Evolutionary conservation across 2,329 filamentous ascomycete genomes (phyloP).

Genomic region (Trichoderma pleuroti): DNA sequence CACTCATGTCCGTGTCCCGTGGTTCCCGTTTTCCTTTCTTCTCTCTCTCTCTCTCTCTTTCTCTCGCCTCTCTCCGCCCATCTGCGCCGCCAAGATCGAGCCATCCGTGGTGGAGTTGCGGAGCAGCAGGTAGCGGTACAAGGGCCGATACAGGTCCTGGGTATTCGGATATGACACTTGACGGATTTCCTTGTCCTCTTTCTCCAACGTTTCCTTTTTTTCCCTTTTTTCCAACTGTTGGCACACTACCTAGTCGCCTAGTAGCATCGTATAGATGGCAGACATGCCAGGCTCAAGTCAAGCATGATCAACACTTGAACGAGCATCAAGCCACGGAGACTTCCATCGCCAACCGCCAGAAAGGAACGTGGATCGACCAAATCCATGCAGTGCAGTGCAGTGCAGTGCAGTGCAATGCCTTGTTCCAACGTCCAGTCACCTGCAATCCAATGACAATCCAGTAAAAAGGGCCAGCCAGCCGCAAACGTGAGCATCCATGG

Average conservation of each 20-base stretch:
- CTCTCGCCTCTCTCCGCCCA: background rate
- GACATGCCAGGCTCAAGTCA: background rate
- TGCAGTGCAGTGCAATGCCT: too few species aligned
- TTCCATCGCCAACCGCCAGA: background rate
- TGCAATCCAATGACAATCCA: background rate
- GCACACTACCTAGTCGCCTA: too few species aligned
- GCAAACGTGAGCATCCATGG: background rate
- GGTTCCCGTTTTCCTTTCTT: background rate
- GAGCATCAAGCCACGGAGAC: background rate
- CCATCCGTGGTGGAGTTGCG: slow-evolving; percentile 10
- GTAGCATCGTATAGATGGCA: background rate
- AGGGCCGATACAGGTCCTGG: background rate
- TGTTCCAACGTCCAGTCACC: background rate
- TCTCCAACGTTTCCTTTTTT: background rate
- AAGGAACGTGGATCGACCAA: background rate
- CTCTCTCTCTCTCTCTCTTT: background rate
- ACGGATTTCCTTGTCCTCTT: background rate
- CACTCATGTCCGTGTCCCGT: background rate
- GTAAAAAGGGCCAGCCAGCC: background rate
- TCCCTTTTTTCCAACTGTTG: background rate
- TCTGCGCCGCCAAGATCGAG: slow-evolving; percentile 1
- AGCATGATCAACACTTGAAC: background rate
- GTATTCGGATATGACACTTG: background rate
- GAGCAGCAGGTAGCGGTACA: slow-evolving; percentile 1
- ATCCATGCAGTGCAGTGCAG: background rate